Percentiles rank a stretch among this genome's conserved stretches.
These are phyloP conservation scores for Annulohypoxylon nitens DNA, from an alignment of 495 filamentous ascomycete genomes.

Conservation along the genomic window DNA sequence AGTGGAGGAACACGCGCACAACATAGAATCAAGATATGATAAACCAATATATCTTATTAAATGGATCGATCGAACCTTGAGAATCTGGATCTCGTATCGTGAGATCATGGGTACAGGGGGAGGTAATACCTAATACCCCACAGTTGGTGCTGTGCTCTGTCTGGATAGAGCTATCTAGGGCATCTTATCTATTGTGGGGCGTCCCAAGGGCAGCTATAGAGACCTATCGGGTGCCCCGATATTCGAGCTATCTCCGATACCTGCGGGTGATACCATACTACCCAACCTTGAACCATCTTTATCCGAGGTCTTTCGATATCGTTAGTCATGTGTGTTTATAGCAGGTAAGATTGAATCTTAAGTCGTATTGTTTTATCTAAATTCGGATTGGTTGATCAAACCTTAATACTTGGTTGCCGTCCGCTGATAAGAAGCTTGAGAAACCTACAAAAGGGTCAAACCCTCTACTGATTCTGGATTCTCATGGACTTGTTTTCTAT, in stretches of 20 bases:
- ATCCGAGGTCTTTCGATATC: slow-evolving; percentile 1
- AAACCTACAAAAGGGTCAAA: neutral
- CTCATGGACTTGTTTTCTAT: slow-evolving; percentile 4
- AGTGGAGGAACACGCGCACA: neutral
- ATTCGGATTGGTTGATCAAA: neutral
- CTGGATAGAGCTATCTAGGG: neutral
- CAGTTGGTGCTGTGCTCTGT: slow-evolving; percentile 17
- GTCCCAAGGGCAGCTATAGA: neutral
- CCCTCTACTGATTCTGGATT: neutral
- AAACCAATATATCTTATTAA: neutral
- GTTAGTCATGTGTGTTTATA: slow-evolving; percentile 23
- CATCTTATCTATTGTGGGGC: slow-evolving; percentile 37
- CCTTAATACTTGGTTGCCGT: neutral
- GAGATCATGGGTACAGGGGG: too few species aligned
- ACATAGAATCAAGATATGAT: slow-evolving; percentile 1
- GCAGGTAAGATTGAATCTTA: neutral
- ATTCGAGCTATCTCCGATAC: neutral
- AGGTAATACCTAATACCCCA: slow-evolving; percentile 21
- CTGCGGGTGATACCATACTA: slow-evolving; percentile 15
- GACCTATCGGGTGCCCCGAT: too few species aligned
- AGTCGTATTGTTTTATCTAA: slow-evolving; percentile 1
- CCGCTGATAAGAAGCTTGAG: slow-evolving; percentile 9
- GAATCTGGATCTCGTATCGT: neutral
- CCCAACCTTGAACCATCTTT: neutral
- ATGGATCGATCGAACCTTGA: slow-evolving; percentile 1